Conservation (phyloP, 495 filamentous ascomycete genomes). For the Penicillium ochrochloron region DNA sequence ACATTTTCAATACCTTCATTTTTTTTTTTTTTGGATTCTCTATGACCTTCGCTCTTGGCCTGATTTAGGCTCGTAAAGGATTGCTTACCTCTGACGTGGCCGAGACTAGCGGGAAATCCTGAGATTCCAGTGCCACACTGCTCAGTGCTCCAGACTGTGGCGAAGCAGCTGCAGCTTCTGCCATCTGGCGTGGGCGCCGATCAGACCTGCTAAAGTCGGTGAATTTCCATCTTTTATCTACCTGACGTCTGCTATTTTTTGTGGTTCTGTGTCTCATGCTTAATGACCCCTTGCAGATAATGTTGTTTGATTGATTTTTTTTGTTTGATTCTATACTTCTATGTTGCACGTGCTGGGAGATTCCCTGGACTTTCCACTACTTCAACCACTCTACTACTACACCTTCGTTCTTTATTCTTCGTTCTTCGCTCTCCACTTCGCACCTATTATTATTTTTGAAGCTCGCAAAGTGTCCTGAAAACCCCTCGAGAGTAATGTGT, state of each 20-base stretch:
- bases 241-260: conserved; percentile 21
- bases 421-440: conserved; percentile 13
- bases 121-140: conserved; percentile 29
- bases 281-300: conserved; percentile 21
- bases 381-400: conserved; percentile 3
- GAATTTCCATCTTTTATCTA: conserved; percentile 34
- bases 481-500: conserved; percentile 22
- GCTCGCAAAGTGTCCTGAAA: conserved; percentile 20
- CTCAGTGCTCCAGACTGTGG: conserved; percentile 46
- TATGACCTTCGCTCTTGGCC: conserved; percentile 10
- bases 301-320: conserved; percentile 9
- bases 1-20: background rate
- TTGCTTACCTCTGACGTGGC: conserved; percentile 34
- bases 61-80: conserved; percentile 24
- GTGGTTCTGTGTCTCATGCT: conserved; percentile 11
- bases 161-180: conserved; percentile 46
- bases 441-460: conserved; percentile 21
- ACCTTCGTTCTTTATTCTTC: conserved; percentile 16
- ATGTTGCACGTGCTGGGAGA: conserved; percentile 20
- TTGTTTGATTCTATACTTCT: conserved; percentile 16
- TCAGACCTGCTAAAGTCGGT: conserved; percentile 30
- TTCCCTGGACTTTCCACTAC: conserved; percentile 8
- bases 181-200: conserved; percentile 25
- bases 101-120: conserved; percentile 30
- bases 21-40: conserved; percentile 16